Evolutionary conservation across 192 early-diverging fungal genomes (phyloP).

Genomic region (Linnemannia exigua): DNA sequence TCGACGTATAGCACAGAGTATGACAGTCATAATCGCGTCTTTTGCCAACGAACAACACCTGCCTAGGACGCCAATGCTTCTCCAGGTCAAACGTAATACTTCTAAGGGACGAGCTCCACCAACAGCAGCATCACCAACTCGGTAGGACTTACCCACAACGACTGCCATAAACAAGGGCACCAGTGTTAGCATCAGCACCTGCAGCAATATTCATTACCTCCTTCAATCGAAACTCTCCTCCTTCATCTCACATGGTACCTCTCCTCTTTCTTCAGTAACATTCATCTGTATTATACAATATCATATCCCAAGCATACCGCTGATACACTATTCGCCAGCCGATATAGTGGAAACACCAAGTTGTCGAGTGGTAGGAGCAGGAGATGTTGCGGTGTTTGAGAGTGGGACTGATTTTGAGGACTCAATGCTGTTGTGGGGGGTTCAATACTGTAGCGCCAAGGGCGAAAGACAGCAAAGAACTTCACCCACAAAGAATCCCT

Average conservation of each 20-base stretch:
- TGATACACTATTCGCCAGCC: conserved; percentile 46
- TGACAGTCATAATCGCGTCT: background rate
- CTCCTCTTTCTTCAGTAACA: background rate
- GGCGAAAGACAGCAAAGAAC: too few relatives aligned
- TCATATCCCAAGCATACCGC: conserved; percentile 37
- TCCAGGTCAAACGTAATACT: background rate
- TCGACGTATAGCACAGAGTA: conserved; percentile 24
- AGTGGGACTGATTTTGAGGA: conserved; percentile 49
- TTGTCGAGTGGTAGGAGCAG: conserved; percentile 53
- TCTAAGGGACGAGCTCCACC: background rate
- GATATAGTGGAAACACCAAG: conserved; percentile 51
- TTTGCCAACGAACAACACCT: background rate
- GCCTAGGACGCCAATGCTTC: background rate
- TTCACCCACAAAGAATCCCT: too few relatives aligned
- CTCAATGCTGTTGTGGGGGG: too few relatives aligned
- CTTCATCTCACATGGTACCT: conserved; percentile 28
- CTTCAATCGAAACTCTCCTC: conserved; percentile 14
- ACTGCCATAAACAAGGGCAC: too few relatives aligned
- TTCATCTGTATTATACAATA: conserved; percentile 20
- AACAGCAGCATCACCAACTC: background rate
- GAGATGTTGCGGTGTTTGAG: conserved; percentile 44
- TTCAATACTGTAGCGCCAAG: conserved; percentile 24
- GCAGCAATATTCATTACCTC: background rate
- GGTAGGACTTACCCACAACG: background rate
- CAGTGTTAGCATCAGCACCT: conserved; percentile 34